Conservation (phyloP, 768 basidiomycete species). For the Rhodotorula sphaerocarpa region DNA sequence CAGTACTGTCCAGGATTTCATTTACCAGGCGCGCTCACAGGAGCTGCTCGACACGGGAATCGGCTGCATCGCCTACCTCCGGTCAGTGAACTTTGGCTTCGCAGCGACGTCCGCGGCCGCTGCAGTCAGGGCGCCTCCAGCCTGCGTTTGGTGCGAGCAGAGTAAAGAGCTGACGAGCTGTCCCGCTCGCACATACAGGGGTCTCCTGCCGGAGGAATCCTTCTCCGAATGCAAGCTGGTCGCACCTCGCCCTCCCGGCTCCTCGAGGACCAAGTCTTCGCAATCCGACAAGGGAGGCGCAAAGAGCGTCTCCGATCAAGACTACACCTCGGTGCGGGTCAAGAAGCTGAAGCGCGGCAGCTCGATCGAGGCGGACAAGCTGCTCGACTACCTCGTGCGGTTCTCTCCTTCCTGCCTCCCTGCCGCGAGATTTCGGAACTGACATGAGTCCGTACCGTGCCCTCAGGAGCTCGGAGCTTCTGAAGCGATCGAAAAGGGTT, state of each 20-base stretch:
- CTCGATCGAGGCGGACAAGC: conserved; percentile 71
- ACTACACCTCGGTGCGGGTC: conserved; percentile 53
- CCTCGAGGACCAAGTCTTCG: neutral
- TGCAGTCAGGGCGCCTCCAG: no score
- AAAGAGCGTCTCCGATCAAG: conserved; percentile 11
- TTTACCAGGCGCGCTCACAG: neutral
- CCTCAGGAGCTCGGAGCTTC: conserved; percentile 86
- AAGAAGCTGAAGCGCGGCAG: conserved; percentile 67
- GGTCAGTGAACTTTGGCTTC: neutral
- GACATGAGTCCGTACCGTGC: no score
- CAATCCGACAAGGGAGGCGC: neutral
- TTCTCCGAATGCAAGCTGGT: conserved; percentile 26
- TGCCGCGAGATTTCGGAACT: no score
- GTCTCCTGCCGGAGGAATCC: conserved; percentile 31
- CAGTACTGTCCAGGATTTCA: accelerated
- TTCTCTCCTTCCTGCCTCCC: conserved; percentile 28
- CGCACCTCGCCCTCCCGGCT: conserved; percentile 4
- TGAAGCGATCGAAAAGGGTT: conserved; percentile 74
- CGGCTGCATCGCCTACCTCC: conserved; percentile 35
- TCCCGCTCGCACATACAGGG: no score
- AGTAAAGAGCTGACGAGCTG: no score
- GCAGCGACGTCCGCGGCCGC: no score
- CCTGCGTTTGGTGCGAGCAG: no score
- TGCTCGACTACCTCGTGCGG: conserved; percentile 71
- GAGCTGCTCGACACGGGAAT: conserved; percentile 31